Conservation (phyloP, 2,329 filamentous ascomycete genomes). For the Colletotrichum falcatum region DNA sequence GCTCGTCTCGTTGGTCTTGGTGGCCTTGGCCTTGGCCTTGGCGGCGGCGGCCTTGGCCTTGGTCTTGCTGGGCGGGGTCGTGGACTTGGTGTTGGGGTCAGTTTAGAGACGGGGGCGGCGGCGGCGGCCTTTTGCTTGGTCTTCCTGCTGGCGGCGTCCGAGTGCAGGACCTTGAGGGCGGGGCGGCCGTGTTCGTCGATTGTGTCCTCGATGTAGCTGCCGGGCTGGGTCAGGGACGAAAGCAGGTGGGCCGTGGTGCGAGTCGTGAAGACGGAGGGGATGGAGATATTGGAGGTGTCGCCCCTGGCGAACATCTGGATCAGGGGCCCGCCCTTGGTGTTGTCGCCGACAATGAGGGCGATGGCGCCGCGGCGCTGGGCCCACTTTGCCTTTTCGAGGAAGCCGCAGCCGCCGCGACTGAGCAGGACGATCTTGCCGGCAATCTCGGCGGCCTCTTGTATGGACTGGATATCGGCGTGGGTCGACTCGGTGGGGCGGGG, state of each 20-base stretch:
- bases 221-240: constrained; percentile 84
- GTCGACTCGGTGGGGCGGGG: constrained; percentile 52
- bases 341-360: constrained; percentile 93
- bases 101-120: constrained; percentile 45
- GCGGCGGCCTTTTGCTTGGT: constrained; percentile 48
- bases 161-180: constrained; percentile 64
- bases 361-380: constrained; percentile 89
- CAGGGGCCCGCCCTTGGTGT: constrained; percentile 86
- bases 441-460: constrained; percentile 91
- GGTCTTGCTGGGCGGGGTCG: constrained; percentile 44
- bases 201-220: constrained; percentile 70
- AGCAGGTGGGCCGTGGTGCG: constrained; percentile 94
- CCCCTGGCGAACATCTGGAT: constrained; percentile 99
- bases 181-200: constrained; percentile 71
- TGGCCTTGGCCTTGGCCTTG: background rate
- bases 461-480: constrained; percentile 86
- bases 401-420: constrained; percentile 93
- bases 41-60: constrained; percentile 40
- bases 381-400: constrained; percentile 98
- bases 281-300: constrained; percentile 93
- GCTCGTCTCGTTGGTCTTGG: background rate
- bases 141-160: constrained; percentile 52
- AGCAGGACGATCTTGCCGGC: constrained; percentile 91
- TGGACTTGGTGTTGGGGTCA: constrained; percentile 46
- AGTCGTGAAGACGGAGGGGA: constrained; percentile 94